Evolutionary conservation across 345 rosid species (phyloP).

Genomic region (Anacardium occidentale): DNA sequence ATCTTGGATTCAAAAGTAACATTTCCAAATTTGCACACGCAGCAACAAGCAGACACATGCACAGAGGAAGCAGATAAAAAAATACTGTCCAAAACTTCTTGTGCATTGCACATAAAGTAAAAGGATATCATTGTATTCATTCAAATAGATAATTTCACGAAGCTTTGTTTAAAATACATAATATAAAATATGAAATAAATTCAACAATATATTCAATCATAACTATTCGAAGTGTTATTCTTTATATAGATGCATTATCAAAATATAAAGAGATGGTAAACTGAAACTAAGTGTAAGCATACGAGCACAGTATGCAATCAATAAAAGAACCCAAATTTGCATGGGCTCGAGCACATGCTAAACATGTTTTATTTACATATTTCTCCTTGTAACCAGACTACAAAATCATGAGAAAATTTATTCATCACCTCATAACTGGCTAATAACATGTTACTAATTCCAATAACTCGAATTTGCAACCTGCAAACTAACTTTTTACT

Average conservation of each 20-base stretch:
- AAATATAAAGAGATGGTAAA: no score
- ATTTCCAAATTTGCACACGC: no score
- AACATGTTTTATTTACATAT: neutral
- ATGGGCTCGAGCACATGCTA: neutral
- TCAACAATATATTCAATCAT: neutral
- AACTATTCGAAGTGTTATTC: neutral
- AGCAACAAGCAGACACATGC: no score
- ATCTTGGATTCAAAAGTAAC: no score
- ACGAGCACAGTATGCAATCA: neutral
- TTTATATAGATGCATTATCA: neutral
- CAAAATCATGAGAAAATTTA: neutral
- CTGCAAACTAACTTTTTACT: neutral
- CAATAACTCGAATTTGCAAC: neutral
- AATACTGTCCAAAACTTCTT: no score
- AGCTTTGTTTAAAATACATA: neutral
- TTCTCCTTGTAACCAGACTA: no score
- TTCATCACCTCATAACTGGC: neutral
- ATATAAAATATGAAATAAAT: neutral
- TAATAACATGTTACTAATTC: neutral
- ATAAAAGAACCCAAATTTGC: neutral
- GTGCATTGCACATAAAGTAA: neutral
- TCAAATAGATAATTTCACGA: constrained; percentile 4
- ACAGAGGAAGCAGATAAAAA: no score
- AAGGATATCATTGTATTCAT: neutral
- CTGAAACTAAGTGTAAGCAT: neutral